Evolutionary conservation across 1,284 basidiomycete genomes (phyloP).

Genomic region (Coniferiporia sulphurascens): DNA sequence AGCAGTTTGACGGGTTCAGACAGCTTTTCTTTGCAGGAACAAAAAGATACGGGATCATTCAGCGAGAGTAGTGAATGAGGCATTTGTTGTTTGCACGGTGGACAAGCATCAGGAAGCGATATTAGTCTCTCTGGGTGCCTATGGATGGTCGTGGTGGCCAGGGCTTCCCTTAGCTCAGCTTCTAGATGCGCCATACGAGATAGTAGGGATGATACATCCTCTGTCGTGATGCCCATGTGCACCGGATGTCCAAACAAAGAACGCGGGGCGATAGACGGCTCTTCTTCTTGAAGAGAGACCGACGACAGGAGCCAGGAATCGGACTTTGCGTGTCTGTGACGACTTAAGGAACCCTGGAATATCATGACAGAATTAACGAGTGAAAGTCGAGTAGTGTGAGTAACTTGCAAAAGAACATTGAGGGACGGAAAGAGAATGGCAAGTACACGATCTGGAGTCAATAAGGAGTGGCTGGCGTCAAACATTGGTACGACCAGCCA

Average conservation of each 20-base stretch:
- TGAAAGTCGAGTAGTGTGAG: not conserved
- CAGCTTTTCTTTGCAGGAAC: not conserved
- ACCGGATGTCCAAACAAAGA: not conserved
- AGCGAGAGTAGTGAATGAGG: not conserved
- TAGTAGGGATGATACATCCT: conserved; percentile 2
- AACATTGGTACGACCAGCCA: too few relatives aligned
- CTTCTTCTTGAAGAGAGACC: not conserved
- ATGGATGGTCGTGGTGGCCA: too few relatives aligned
- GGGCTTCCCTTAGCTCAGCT: not conserved
- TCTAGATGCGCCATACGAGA: conserved; percentile 3
- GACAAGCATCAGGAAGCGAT: not conserved
- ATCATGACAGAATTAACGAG: not conserved
- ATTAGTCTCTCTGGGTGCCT: not conserved
- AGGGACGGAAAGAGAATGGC: too few relatives aligned
- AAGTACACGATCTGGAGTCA: too few relatives aligned
- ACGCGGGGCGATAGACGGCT: not conserved
- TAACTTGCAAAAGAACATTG: too few relatives aligned
- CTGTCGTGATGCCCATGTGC: not conserved
- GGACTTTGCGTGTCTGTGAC: not conserved
- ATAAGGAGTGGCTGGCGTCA: too few relatives aligned
- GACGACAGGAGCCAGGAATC: not conserved
- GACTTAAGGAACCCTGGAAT: not conserved
- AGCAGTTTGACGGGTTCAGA: not conserved
- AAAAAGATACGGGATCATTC: not conserved
- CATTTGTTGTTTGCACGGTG: too few relatives aligned